These are phyloP conservation scores for Candida sanyaensis DNA, from an alignment of 1,139 yeast species.

Conservation along the genomic window DNA sequence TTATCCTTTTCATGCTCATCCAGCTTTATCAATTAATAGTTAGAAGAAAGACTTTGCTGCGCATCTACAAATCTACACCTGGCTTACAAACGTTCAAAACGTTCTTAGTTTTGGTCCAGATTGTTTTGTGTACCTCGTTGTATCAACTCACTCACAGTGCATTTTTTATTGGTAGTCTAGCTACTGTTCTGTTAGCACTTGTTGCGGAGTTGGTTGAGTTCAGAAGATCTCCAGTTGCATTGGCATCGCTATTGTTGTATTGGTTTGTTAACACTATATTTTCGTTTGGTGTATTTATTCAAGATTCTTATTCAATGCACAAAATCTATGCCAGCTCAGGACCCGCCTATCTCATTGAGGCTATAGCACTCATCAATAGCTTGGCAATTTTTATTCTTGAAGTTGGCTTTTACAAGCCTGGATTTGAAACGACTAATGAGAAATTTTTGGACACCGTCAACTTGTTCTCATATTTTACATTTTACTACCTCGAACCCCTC, in stretches of 20 bases:
- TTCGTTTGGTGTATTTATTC: slow-evolving; percentile 23
- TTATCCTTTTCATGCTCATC: slow-evolving; percentile 16
- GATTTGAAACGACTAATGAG: slow-evolving; percentile 41
- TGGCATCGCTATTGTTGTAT: slow-evolving; percentile 29
- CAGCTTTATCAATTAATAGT: slow-evolving; percentile 18
- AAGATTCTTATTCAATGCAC: slow-evolving; percentile 30
- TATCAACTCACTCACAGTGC: slow-evolving; percentile 7
- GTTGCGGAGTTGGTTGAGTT: slow-evolving; percentile 38
- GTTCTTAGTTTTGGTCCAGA: slow-evolving; percentile 10
- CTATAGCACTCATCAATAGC: slow-evolving; percentile 26
- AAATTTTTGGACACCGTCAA: slow-evolving; percentile 22
- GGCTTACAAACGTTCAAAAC: slow-evolving; percentile 11
- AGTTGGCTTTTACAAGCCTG: slow-evolving; percentile 40
- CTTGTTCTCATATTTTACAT: slow-evolving; percentile 23
- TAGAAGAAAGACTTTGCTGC: slow-evolving; percentile 4
- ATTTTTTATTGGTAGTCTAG: slow-evolving; percentile 10
- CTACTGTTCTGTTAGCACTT: slow-evolving; percentile 21
- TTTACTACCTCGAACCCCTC: slow-evolving; percentile 27
- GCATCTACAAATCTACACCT: slow-evolving; percentile 12
- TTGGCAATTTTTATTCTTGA: slow-evolving; percentile 40
- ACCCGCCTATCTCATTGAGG: slow-evolving; percentile 21
- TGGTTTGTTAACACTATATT: slow-evolving; percentile 28
- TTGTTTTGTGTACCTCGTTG: slow-evolving; percentile 4
- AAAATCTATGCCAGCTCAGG: slow-evolving; percentile 25
- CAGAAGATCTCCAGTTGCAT: slow-evolving; percentile 27